Percentiles rank a stretch among this genome's conserved stretches.
phyloP scores from a whole-genome alignment of 148 eudicot genomes.

The Agrostemma githago region DNA sequence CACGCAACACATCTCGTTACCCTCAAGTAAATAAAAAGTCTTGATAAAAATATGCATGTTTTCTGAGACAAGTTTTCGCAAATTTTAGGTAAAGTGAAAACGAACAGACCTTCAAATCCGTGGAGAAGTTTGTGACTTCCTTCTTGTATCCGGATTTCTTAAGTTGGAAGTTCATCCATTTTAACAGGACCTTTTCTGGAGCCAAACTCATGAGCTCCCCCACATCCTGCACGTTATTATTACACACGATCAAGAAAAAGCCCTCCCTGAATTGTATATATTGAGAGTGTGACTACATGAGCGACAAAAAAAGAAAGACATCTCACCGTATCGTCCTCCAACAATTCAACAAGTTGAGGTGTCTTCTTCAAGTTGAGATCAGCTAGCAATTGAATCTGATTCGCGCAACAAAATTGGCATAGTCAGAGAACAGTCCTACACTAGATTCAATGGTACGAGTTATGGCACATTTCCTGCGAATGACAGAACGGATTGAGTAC shows the following conservation, averaged over 20 bases:
- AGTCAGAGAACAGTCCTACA: background rate
- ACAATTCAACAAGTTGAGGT: constrained; percentile 81
- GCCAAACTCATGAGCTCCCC: constrained; percentile 67
- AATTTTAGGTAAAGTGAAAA: background rate
- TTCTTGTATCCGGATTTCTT: constrained; percentile 72
- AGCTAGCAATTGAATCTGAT: constrained; percentile 74
- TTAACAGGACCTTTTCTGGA: constrained; percentile 71
- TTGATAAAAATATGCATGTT: background rate
- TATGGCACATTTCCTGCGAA: background rate
- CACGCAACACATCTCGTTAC: constrained; percentile 6
- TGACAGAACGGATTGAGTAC: constrained; percentile 26
- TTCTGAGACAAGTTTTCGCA: background rate
- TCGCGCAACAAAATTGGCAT: background rate
- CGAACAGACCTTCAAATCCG: constrained; percentile 67
- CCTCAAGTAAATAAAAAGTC: background rate
- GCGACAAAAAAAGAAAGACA: background rate
- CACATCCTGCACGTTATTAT: constrained; percentile 48
- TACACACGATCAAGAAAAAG: background rate
- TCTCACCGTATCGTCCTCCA: constrained; percentile 59
- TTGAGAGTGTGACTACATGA: background rate
- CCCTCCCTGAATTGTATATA: background rate
- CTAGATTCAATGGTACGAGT: background rate
- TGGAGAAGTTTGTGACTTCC: constrained; percentile 65
- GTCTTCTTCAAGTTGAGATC: constrained; percentile 78
- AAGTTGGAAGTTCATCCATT: constrained; percentile 86